phyloP scores from a whole-genome alignment of 768 basidiomycete species.

The Amanita brunnescens region DNA sequence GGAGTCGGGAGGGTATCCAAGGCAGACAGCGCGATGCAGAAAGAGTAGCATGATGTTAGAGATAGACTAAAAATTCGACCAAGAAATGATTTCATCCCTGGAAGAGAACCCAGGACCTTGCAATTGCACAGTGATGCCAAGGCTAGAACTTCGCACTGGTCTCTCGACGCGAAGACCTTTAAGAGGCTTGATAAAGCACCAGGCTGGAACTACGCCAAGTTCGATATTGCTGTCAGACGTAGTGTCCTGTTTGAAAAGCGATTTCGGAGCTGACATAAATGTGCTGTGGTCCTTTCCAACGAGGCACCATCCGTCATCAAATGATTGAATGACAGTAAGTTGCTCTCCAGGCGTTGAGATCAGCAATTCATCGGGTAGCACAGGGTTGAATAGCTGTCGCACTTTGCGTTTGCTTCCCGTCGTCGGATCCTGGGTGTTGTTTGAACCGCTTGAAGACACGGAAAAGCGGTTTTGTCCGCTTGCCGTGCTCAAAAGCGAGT shows the following conservation, averaged over 20 bases:
- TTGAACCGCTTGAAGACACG: slow-evolving; percentile 27
- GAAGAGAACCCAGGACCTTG: slow-evolving; percentile 29
- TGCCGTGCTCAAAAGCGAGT: slow-evolving; percentile 21
- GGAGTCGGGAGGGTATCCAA: no score
- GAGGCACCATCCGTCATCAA: slow-evolving; percentile 77
- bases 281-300: slow-evolving; percentile 44
- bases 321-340: slow-evolving; percentile 53
- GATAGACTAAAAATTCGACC: slow-evolving; percentile 56
- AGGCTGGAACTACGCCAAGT: slow-evolving; percentile 66
- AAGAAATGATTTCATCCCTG: slow-evolving; percentile 51
- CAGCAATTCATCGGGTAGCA: slow-evolving; percentile 68
- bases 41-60: neutral
- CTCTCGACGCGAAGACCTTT: slow-evolving; percentile 52
- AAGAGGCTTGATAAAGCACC: slow-evolving; percentile 63
- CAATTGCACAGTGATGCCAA: slow-evolving; percentile 55
- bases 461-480: slow-evolving; percentile 30
- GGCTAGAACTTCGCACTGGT: slow-evolving; percentile 52
- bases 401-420: slow-evolving; percentile 41
- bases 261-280: slow-evolving; percentile 25
- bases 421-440: slow-evolving; percentile 13
- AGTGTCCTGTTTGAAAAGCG: slow-evolving; percentile 28
- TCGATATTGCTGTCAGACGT: slow-evolving; percentile 37
- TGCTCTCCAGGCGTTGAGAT: slow-evolving; percentile 45
- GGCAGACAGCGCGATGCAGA: no score
- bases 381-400: slow-evolving; percentile 56